Conservation (phyloP, 2,329 filamentous ascomycete species). For the Coniochaeta ligniaria region DNA sequence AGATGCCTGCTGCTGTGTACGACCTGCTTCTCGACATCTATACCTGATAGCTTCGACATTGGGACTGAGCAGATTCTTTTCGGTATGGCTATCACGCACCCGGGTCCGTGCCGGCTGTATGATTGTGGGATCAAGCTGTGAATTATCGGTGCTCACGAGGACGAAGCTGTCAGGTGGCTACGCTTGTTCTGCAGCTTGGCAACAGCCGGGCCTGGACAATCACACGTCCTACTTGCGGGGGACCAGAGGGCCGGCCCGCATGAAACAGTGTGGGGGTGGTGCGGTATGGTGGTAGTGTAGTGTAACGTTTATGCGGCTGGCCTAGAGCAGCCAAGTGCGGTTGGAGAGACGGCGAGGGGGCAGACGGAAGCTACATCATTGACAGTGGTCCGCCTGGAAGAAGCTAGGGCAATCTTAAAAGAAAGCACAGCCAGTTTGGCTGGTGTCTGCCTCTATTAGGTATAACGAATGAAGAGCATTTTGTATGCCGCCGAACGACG, state of each 20-base stretch:
- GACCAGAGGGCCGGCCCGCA: background rate
- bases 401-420: background rate
- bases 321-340: background rate
- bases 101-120: background rate
- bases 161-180: background rate
- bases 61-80: background rate
- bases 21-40: constrained; percentile 63
- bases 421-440: background rate
- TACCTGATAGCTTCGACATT: constrained; percentile 4
- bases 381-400: background rate
- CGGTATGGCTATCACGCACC: background rate
- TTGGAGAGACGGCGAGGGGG: background rate
- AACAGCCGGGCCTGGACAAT: background rate
- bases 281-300: background rate
- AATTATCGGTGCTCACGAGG: background rate
- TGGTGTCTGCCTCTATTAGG: background rate
- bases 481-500: too few relatives aligned
- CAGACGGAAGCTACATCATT: background rate
- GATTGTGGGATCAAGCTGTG: background rate
- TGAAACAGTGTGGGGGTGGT: background rate
- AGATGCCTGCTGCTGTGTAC: constrained; percentile 62
- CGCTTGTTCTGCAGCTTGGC: background rate
- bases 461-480: background rate
- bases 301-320: background rate
- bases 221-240: background rate